Conservation (phyloP, 1,284 basidiomycete species). For the Serendipita sp. region DNA sequence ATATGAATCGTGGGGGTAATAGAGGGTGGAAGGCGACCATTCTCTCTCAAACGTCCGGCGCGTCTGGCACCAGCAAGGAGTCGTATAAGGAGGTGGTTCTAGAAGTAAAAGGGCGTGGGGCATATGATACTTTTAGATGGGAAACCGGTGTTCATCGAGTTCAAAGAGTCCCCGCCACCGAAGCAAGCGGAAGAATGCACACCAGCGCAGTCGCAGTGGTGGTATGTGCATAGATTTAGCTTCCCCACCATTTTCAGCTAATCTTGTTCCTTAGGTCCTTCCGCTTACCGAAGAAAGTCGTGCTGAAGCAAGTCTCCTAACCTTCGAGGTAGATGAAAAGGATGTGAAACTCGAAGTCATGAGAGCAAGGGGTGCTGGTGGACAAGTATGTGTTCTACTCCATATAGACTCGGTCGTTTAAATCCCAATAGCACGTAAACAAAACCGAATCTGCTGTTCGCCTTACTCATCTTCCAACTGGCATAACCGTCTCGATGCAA, state of each 20-base stretch:
- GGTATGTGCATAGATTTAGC: slow-evolving; percentile 32
- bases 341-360: slow-evolving; percentile 88
- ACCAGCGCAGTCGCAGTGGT: slow-evolving; percentile 85
- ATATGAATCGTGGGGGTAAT: not conserved
- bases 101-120: slow-evolving; percentile 63
- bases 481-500: slow-evolving; percentile 95
- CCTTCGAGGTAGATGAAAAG: slow-evolving; percentile 58
- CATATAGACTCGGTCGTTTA: slow-evolving; percentile 9
- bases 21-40: slow-evolving; percentile 38
- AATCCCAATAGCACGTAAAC: slow-evolving; percentile 71
- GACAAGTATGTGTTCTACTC: slow-evolving; percentile 46
- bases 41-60: slow-evolving; percentile 21
- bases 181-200: slow-evolving; percentile 75
- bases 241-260: slow-evolving; percentile 12
- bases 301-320: slow-evolving; percentile 26
- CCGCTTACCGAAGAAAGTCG: slow-evolving; percentile 52
- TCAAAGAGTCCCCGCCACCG: slow-evolving; percentile 85
- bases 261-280: slow-evolving; percentile 42
- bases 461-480: slow-evolving; percentile 83
- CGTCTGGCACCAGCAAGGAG: slow-evolving; percentile 17
- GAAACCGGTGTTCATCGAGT: slow-evolving; percentile 95
- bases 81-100: slow-evolving; percentile 61
- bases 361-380: slow-evolving; percentile 89
- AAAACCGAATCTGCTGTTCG: slow-evolving; percentile 98
- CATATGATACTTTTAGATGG: slow-evolving; percentile 70